Evolutionary conservation across 148 eudicot genomes (phyloP).

Genomic region (Bassia scoparia): DNA sequence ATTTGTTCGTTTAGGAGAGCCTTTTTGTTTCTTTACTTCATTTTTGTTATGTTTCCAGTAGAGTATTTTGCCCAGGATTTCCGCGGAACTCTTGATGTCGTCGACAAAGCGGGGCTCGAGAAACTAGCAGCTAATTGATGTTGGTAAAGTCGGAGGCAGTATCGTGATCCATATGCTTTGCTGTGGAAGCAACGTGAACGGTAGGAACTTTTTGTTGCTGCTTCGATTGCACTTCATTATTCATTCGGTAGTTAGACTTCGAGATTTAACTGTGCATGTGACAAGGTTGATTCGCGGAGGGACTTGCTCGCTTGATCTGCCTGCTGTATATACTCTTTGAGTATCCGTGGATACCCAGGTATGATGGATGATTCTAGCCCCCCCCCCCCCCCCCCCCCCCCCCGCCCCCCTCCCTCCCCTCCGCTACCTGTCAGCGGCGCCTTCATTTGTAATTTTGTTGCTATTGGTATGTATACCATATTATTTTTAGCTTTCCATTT

Average conservation of each 20-base stretch:
- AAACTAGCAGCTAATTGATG: slow-evolving; percentile 90
- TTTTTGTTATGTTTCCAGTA: too few species aligned
- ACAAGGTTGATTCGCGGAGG: slow-evolving; percentile 40
- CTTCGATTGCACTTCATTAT: neutral
- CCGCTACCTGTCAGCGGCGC: too few species aligned
- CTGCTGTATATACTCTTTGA: slow-evolving; percentile 95
- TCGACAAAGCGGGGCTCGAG: slow-evolving; percentile 97
- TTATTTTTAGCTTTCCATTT: too few species aligned
- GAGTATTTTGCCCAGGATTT: slow-evolving; percentile 99
- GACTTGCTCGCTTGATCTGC: slow-evolving; percentile 95
- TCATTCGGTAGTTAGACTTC: neutral
- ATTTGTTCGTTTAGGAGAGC: too few species aligned
- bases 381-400: too few species aligned
- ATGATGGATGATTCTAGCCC: too few species aligned
- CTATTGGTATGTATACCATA: too few species aligned
- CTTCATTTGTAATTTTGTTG: too few species aligned
- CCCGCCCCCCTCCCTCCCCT: too few species aligned
- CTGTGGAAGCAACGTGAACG: slow-evolving; percentile 97
- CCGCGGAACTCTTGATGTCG: slow-evolving; percentile 84
- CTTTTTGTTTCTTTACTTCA: neutral
- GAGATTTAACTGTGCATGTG: too few species aligned
- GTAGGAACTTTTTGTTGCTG: slow-evolving; percentile 29
- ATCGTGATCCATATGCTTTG: slow-evolving; percentile 82
- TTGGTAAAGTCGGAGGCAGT: slow-evolving; percentile 77
- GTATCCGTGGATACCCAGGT: too few species aligned